Percentiles rank a stretch among this genome's conserved stretches.
phyloP scores from a whole-genome alignment of 208 protist genomes.

The Leishmania gerbilli region DNA sequence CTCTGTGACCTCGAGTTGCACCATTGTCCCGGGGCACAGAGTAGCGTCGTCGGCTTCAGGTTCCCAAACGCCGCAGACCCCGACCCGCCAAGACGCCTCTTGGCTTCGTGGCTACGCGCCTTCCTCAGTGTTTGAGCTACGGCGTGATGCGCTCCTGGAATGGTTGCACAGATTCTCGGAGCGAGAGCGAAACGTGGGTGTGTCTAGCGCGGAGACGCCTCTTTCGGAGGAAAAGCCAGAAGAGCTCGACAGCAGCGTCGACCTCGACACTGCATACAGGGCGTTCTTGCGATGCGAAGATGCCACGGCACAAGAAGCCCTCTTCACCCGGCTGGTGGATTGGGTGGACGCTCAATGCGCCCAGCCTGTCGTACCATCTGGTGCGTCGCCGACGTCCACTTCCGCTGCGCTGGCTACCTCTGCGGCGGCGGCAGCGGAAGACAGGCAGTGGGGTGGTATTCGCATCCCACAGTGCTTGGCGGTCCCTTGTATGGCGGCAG shows the following conservation, averaged over 20 bases:
- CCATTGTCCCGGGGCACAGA: not conserved
- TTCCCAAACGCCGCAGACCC: not conserved
- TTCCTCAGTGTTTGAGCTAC: slow-evolving; percentile 6
- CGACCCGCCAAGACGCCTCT: not conserved
- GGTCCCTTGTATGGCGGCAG: not conserved
- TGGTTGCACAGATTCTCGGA: slow-evolving; percentile 12
- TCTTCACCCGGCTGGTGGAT: slow-evolving; percentile 6
- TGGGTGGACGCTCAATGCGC: slow-evolving; percentile 20
- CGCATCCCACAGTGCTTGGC: slow-evolving; percentile 12
- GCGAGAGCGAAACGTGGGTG: not conserved
- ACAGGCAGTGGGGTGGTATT: not conserved
- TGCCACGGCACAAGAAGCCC: not conserved
- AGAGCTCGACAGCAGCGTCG: not conserved
- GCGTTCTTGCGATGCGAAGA: slow-evolving; percentile 20
- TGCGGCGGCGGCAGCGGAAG: not conserved
- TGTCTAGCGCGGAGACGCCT: not conserved
- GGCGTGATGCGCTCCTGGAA: slow-evolving; percentile 13
- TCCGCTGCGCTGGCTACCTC: not conserved
- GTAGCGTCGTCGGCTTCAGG: not conserved
- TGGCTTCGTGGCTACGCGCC: not conserved
- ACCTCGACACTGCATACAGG: slow-evolving; percentile 13
- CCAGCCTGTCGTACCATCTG: not conserved
- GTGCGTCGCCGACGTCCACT: not conserved
- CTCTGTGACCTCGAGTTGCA: not conserved
- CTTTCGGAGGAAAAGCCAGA: not conserved